Conservation (phyloP, 1,284 basidiomycete species). For the Naganishia liquefaciens region DNA sequence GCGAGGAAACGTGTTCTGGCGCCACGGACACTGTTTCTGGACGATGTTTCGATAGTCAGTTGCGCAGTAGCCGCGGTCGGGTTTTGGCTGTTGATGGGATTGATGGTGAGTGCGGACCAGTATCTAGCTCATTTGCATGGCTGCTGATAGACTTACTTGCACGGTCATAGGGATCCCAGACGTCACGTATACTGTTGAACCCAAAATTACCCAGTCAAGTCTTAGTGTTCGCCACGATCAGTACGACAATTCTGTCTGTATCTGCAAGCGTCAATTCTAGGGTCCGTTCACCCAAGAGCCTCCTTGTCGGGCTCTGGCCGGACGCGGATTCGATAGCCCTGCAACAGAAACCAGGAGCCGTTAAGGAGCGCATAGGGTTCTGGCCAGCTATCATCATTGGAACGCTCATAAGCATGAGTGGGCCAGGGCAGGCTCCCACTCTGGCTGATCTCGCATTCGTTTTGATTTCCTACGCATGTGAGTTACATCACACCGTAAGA, state of each 20-base stretch:
- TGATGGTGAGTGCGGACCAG: neutral
- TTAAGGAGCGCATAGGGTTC: conserved; percentile 17
- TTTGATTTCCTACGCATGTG: neutral
- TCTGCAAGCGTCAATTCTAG: conserved; percentile 1
- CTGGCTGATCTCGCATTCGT: conserved; percentile 14
- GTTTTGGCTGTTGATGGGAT: conserved; percentile 1
- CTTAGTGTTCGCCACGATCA: neutral
- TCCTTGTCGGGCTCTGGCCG: conserved; percentile 23
- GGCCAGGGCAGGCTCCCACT: conserved; percentile 7
- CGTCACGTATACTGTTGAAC: neutral
- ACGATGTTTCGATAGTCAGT: conserved; percentile 14
- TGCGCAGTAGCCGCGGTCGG: conserved; percentile 7
- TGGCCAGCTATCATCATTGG: conserved; percentile 9
- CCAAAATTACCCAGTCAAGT: conserved; percentile 3
- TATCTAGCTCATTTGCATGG: neutral
- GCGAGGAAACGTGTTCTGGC: conserved; percentile 7
- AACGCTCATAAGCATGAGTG: conserved; percentile 22
- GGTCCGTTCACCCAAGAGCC: conserved; percentile 9
- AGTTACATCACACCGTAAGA: neutral
- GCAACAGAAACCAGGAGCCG: conserved; percentile 10
- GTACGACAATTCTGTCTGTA: conserved; percentile 15
- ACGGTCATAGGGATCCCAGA: neutral
- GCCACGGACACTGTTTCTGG: conserved; percentile 14
- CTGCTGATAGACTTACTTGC: neutral
- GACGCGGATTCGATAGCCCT: conserved; percentile 14